A percentile compares a stretch with the other conserved stretches of the same genome.
These are phyloP conservation scores for Erucastrum elatum DNA, from an alignment of 345 rosid genomes.

Conservation along the genomic window DNA sequence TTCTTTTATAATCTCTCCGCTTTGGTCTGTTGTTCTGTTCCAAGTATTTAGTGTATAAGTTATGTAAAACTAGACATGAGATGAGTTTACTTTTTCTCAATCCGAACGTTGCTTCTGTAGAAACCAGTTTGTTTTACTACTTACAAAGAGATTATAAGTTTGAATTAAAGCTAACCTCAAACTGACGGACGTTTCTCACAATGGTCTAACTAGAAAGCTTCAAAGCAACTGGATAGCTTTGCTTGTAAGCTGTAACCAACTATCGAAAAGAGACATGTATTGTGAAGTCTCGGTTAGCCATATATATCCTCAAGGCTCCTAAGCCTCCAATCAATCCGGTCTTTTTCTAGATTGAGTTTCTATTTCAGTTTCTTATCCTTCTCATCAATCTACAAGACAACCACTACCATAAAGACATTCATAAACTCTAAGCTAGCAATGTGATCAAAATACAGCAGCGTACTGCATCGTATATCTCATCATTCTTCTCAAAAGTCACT, in stretches of 20 bases:
- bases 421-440: too few relatives aligned
- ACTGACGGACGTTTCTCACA: neutral
- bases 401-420: too few relatives aligned
- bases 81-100: neutral
- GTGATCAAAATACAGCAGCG: too few relatives aligned
- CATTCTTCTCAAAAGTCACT: too few relatives aligned
- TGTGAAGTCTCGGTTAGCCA: constrained; percentile 60
- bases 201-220: neutral
- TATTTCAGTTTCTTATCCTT: constrained; percentile 53
- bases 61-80: constrained; percentile 11
- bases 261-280: constrained; percentile 52
- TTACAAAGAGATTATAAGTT: constrained; percentile 3
- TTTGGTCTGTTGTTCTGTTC: neutral
- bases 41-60: constrained; percentile 27
- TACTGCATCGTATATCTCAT: too few relatives aligned
- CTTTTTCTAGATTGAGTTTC: constrained; percentile 66
- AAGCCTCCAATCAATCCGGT: constrained; percentile 50
- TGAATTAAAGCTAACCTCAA: neutral
- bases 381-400: constrained; percentile 47
- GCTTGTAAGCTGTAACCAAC: neutral
- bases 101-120: neutral
- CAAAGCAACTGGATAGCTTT: constrained; percentile 1
- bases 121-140: neutral
- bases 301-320: constrained; percentile 60
- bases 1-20: constrained; percentile 8